A percentile compares a stretch with the other conserved stretches of the same genome.
Conservation (phyloP, 768 basidiomycete genomes). For the Tulasnella sp. region DNA sequence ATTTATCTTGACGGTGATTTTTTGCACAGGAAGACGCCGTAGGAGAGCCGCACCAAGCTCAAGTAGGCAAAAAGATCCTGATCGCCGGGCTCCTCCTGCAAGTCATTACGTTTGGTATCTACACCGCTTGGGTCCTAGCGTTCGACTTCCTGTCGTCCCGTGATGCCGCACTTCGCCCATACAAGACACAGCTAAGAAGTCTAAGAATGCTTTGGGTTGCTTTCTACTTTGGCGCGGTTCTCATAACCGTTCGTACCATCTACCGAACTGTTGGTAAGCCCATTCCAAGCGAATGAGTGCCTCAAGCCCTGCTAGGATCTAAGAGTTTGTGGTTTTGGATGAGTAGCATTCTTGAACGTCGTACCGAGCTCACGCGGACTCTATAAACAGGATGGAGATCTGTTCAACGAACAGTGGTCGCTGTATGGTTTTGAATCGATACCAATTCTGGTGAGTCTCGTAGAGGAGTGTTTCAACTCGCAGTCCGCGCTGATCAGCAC, state of each 20-base stretch:
- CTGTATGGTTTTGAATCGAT: constrained; percentile 28
- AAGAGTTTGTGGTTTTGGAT: not conserved
- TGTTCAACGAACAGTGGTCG: constrained; percentile 34
- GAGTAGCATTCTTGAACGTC: constrained; percentile 30
- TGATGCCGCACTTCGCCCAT: not conserved
- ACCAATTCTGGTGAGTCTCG: constrained; percentile 28
- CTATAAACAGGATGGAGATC: constrained; percentile 28
- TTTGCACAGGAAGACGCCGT: constrained; percentile 10
- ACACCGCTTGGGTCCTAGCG: constrained; percentile 10
- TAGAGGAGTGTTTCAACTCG: not conserved
- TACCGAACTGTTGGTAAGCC: constrained; percentile 34
- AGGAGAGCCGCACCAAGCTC: not conserved
- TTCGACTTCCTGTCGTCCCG: constrained; percentile 19
- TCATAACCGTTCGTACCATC: constrained; percentile 31
- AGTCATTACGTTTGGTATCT: constrained; percentile 32
- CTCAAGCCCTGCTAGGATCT: not conserved
- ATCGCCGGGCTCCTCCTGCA: constrained; percentile 33
- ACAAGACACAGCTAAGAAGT: not conserved
- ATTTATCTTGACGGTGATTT: no score
- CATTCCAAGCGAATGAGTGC: not conserved
- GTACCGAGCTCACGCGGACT: not conserved
- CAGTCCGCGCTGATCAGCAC: not conserved
- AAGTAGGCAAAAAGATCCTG: constrained; percentile 25
- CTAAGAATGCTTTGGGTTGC: no score
- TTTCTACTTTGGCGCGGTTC: no score